Evolutionary conservation across 495 filamentous ascomycete species (phyloP), one percentile per base, ranked within the genome.

Genomic region (Aspergillus homomorphus): DNA sequence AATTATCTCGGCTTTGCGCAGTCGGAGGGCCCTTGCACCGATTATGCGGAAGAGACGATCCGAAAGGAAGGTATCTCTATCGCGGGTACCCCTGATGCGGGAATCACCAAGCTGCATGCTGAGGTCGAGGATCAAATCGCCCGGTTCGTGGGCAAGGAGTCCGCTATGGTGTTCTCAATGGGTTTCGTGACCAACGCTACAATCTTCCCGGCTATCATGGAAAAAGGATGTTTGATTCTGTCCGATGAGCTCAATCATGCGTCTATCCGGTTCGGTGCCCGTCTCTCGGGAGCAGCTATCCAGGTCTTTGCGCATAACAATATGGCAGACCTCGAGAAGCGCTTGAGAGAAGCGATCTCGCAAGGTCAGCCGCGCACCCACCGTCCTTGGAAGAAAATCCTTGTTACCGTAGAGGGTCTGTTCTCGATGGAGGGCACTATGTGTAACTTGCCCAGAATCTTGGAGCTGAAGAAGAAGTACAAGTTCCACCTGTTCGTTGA

Each of bases 351-450:
- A 64, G 84, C 83, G 51, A 94, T 96, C 62, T 86, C 89, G 12
- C 89, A 94, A 72, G 91, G 91, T 4, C 91, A 96, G 66, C 90
- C 91, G 30, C 84, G 91, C 56, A 94, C 90, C 15, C 91, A 96
- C 69, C 84, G 91, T 22, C 91, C 91, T 14, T 96, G 91, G 91
- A 90, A 90, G 79, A 96, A 94, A 82, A 95, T 96, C 57, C 75
- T 96, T 22, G 89, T 96, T 42, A 89, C 88, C 26, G 89, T 96
- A 48, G 91, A 96, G 69, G 91, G 91, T 45, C 79, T 96, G 2
- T 96, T 95, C 74, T 94, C 90, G 3, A 96, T 96, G 91, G 91
- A 96, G 72, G 91, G 91, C 41, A 92, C 90, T 58, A 93, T 96
- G 89, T 87, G 85, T 68, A 89, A 96, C 65, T 80, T 96, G 21